Base-by-base conservation (phyloP, 768 basidiomycete species). In the Pleurotus citrinopileatus region DNA sequence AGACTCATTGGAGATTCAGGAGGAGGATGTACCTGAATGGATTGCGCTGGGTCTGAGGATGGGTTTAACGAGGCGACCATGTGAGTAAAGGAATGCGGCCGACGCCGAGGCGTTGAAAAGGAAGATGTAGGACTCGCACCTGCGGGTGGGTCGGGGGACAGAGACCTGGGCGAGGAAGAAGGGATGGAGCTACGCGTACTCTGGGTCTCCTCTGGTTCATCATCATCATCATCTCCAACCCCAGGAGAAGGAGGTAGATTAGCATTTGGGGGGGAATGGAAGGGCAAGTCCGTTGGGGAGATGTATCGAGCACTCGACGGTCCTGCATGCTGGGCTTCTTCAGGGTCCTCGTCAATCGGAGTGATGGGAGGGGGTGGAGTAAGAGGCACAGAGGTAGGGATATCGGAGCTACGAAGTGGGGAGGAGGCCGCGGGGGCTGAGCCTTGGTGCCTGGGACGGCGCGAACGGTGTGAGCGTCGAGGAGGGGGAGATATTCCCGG, bases 51-150 rank as follows among this genome's bases (percentile, higher is more conserved):
- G 72, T 82, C 84, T 82, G 82, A 71, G 71, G 48, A 74, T 76
- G 78, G 83, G 75, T 51, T 51, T 67, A 79, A 67, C 57, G 76
- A 75, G 58, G 71, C 71, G 65, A 79, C 80, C 74, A 82, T 75
- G 73, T 84, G 82, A 82, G 84, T 83, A 79, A 85, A 76, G 65
- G 82, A 82, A 65, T 73, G 78, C 67, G 71, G 79, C 56, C 79
- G 81, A 71, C 80, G 80, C 67, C 84, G 84, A 81, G 82, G 81
- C 72, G 76, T 78, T 76, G 80, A 81, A 80, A 89, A 90, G 67
- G 80, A 81, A 80, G 89, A 90, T 68, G 82, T 85, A 82, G 79
- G 87, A 72, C 81, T 80, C 87, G 87, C 86, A 90, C 88, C 89
- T 89, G 82, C 78, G 65, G 72, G 69, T 72, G 65, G 67, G 69